Percentiles rank a stretch among this genome's conserved stretches.
Conservation (phyloP, 2,329 filamentous ascomycete genomes). For the Neoarthrinium moseri region DNA sequence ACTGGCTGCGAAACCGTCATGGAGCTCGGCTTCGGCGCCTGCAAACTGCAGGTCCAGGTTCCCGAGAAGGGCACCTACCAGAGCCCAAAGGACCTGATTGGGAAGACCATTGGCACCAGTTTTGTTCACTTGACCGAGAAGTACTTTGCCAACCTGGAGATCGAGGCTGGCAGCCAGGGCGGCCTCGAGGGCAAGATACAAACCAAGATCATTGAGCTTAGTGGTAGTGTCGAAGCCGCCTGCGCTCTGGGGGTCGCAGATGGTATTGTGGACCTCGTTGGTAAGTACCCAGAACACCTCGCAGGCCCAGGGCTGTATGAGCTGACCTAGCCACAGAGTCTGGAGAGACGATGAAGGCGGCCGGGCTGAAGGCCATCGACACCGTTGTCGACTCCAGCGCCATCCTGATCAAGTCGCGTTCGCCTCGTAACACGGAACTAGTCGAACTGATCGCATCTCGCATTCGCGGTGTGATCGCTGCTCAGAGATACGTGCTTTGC, state of each 20-base stretch:
- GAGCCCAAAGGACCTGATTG: conserved; percentile 75
- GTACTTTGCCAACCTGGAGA: conserved; percentile 81
- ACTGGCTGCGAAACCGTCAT: conserved; percentile 80
- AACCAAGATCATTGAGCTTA: conserved; percentile 91
- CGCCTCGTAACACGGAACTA: conserved; percentile 74
- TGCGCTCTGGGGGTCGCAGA: conserved; percentile 95
- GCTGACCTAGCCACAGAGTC: conserved; percentile 65
- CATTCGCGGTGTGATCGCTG: conserved; percentile 91
- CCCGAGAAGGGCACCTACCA: conserved; percentile 77
- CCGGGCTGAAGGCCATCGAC: conserved; percentile 89
- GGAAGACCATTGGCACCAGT: conserved; percentile 92
- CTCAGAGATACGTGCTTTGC: conserved; percentile 90
- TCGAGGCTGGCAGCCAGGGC: conserved; percentile 40
- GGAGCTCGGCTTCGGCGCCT: conserved; percentile 86
- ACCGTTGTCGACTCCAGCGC: conserved; percentile 88
- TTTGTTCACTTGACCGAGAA: conserved; percentile 81
- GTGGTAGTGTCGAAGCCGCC: conserved; percentile 94
- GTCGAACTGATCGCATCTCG: conserved; percentile 82
- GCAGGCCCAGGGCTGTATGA: neutral
- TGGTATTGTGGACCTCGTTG: conserved; percentile 95
- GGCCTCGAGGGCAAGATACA: conserved; percentile 53
- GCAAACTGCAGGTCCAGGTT: conserved; percentile 95
- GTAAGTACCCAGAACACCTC: conserved; percentile 52
- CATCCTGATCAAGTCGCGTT: conserved; percentile 87
- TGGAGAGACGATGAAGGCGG: conserved; percentile 96